Evolutionary conservation across 345 rosid species (phyloP).

Genomic region (Syzygium oleosum): DNA sequence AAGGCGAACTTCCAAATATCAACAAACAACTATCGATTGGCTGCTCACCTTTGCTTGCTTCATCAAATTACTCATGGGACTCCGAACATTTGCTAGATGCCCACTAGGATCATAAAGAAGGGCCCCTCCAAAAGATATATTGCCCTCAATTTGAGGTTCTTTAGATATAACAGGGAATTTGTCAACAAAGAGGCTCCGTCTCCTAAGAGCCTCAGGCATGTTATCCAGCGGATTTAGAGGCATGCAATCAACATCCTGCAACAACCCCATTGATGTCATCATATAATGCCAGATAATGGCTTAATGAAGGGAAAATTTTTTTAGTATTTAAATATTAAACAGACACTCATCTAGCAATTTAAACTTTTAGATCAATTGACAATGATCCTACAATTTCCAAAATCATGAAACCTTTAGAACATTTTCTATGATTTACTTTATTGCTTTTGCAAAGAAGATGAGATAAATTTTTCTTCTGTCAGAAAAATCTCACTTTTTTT

Average conservation of each 20-base stretch:
- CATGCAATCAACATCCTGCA: conserved; percentile 98
- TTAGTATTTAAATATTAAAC: not conserved
- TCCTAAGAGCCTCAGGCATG: conserved; percentile 86
- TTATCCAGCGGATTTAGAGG: conserved; percentile 76
- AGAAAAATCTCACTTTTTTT: not conserved
- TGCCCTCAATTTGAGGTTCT: conserved; percentile 42
- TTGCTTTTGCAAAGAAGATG: not conserved
- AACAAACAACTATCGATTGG: not conserved
- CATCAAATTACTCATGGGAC: conserved; percentile 25
- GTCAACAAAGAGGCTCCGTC: conserved; percentile 28
- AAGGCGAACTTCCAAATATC: not conserved
- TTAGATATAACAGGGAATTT: conserved; percentile 28
- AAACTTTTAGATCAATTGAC: not conserved
- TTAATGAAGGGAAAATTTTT: not conserved
- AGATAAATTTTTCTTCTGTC: not conserved
- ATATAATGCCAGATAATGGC: not conserved
- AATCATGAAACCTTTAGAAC: not conserved
- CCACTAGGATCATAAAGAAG: conserved; percentile 34
- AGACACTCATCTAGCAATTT: not conserved
- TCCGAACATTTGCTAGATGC: conserved; percentile 25
- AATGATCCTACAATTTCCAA: not conserved
- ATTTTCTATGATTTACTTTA: not conserved
- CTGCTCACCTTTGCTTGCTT: conserved; percentile 31
- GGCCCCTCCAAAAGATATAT: conserved; percentile 34
- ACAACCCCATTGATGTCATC: conserved; percentile 5